Evolutionary conservation across 176 grass and related monocot species (phyloP), one percentile per base, ranked within the genome.

Genomic region (Chrysopogon serrulatus): DNA sequence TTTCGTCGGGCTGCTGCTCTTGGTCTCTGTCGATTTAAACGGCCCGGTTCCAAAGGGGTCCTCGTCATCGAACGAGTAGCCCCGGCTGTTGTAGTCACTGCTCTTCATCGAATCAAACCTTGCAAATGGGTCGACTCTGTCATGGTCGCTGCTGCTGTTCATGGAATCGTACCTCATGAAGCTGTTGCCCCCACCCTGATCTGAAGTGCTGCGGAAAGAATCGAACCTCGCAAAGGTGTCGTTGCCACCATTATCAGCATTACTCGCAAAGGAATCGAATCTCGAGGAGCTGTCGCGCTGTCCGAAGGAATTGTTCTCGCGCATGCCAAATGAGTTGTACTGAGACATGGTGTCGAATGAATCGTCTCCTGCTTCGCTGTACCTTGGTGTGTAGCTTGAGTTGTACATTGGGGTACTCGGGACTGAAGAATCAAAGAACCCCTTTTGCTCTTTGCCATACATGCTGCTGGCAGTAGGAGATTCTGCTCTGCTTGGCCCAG

Each of bases 21-120:
- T 85, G 48, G 53, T 86, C 30, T 85, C 89, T 4, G 85, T 79
- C 5, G 88, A 83, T 74, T 95, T 99, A 21, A 96, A 92, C 2
- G 84, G 86, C 26, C 90, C 86, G 0, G 93, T 86, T 32, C 93
- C 93, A 48, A 96, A 99, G 27, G 90, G 88, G 78, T 96, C 96
- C 0, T 88, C 86, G 0, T 94, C 90, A 11, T 96, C 91, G 0
- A 96, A 92, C 2, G 91, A 92, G 80, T 89, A 96, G 28, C 86
- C 87, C 33, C 65, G 61, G 78, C 79, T 76, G 3, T 66, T 64
- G 72, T 83, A 89, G 77, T 87, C 64, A 0, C 74, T 91, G 86
- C 95, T 95, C 67, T 82, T 92, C 83, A 98, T 98, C 1, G 92
- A 98, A 82, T 95, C 95, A 30, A 91, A 93, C 84, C 92, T 86